A percentile compares a stretch with the other conserved stretches of the same genome.
phyloP scores from a whole-genome alignment of 768 basidiomycete genomes.

The Psilocybe tampanensis region DNA sequence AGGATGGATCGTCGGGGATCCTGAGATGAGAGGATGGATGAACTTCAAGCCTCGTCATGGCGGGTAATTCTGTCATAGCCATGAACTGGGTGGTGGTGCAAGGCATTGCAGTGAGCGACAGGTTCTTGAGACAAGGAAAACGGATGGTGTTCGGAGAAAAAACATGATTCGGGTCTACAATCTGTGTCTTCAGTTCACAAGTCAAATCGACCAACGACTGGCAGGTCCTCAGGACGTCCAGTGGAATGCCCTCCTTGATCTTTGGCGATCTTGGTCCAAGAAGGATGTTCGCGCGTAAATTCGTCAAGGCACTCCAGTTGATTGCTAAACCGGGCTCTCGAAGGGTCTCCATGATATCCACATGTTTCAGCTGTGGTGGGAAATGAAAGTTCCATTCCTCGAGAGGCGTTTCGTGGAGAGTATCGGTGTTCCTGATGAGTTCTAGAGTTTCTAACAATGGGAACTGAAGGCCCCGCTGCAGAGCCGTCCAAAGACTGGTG shows the following conservation, averaged over 20 bases:
- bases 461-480: not conserved
- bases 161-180: not conserved
- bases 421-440: not conserved
- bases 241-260: not conserved
- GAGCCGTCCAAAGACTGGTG: not conserved
- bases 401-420: not conserved
- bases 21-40: not conserved
- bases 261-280: not conserved
- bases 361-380: not conserved
- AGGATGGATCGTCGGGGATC: not conserved
- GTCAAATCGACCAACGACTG: not conserved
- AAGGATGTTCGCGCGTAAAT: not conserved
- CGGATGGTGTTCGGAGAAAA: not conserved
- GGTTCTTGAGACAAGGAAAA: not conserved
- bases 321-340: not conserved
- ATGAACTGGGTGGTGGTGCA: not conserved
- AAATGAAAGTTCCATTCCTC: not conserved
- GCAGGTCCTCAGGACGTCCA: not conserved
- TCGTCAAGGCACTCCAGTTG: not conserved
- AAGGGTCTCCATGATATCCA: not conserved
- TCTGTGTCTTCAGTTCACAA: not conserved
- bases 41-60: not conserved
- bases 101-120: not conserved
- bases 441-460: not conserved
- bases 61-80: not conserved